Conservation (phyloP, 2,329 filamentous ascomycete genomes). For the Septoria linicola region DNA sequence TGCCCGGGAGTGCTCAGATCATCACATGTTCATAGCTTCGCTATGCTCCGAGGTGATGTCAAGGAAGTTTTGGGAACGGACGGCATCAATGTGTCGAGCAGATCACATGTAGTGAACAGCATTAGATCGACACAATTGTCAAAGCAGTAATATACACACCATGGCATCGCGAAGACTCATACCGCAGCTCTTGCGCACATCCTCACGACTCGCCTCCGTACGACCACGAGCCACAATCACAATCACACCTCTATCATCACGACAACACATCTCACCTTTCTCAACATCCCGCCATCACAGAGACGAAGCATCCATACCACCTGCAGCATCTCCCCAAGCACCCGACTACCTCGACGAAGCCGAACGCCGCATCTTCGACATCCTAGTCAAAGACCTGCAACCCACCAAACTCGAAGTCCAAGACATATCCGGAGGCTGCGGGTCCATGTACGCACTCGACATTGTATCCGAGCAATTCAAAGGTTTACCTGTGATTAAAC, state of each 20-base stretch:
- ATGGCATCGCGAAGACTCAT: conserved; percentile 17
- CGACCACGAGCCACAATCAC: neutral
- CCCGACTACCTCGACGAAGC: conserved; percentile 50
- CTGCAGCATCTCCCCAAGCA: conserved; percentile 25
- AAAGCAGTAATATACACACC: too few species aligned
- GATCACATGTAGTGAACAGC: neutral
- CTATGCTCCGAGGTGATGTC: conserved; percentile 14
- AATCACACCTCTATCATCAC: neutral
- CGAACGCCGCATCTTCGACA: conserved; percentile 50
- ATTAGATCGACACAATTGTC: too few species aligned
- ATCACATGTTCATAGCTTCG: conserved; percentile 1
- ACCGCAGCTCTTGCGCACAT: conserved; percentile 1
- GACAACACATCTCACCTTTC: neutral
- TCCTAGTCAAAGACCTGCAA: conserved; percentile 44
- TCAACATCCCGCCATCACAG: neutral
- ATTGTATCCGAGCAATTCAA: conserved; percentile 70
- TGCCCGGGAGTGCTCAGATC: conserved; percentile 3
- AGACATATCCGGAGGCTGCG: conserved; percentile 80
- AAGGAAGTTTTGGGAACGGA: conserved; percentile 11
- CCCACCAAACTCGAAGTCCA: conserved; percentile 58
- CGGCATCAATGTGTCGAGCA: neutral
- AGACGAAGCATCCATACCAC: neutral
- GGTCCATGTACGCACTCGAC: conserved; percentile 83
- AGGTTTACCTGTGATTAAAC: conserved; percentile 71
- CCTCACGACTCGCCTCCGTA: neutral